A percentile compares a stretch with the other conserved stretches of the same genome.
These are phyloP conservation scores for Aspergillus quadrilineatus DNA, from an alignment of 2,329 filamentous ascomycete genomes.

Conservation along the genomic window DNA sequence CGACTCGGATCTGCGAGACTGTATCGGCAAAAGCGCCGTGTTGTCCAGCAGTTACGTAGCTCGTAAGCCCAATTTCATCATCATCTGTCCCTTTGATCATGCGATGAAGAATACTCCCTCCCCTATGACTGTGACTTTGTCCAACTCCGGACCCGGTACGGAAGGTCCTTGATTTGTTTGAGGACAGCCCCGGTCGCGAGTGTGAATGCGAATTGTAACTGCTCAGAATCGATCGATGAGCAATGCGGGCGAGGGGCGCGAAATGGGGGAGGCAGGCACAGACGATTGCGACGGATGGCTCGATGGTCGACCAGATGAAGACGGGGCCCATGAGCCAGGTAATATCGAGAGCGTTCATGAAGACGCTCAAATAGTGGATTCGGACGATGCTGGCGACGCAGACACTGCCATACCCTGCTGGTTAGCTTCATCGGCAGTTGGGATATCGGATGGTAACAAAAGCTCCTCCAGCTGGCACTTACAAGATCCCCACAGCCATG, in stretches of 20 bases:
- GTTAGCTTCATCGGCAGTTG: too few species aligned
- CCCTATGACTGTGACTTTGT: too few species aligned
- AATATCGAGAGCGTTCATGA: conserved; percentile 1
- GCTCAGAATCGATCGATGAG: neutral
- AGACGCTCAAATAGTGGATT: conserved; percentile 9
- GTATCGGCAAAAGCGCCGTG: neutral
- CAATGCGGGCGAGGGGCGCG: neutral
- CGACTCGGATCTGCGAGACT: neutral
- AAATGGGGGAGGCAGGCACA: conserved; percentile 13
- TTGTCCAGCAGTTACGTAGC: neutral
- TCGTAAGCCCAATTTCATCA: neutral
- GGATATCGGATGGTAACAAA: neutral
- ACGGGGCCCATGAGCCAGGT: conserved; percentile 14
- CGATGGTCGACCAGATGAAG: conserved; percentile 17
- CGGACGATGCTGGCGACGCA: conserved; percentile 12
- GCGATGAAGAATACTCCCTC: too few species aligned
- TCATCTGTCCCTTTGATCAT: neutral
- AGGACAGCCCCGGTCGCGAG: too few species aligned
- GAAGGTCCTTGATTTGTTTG: too few species aligned
- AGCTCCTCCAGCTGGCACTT: neutral
- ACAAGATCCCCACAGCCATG: conserved; percentile 18
- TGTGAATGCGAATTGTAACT: neutral
- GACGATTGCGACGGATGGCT: conserved; percentile 12
- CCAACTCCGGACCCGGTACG: too few species aligned
- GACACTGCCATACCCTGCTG: neutral